Base-by-base conservation (phyloP, 140 eudicot species). In the Ambrosia hybrid region DNA sequence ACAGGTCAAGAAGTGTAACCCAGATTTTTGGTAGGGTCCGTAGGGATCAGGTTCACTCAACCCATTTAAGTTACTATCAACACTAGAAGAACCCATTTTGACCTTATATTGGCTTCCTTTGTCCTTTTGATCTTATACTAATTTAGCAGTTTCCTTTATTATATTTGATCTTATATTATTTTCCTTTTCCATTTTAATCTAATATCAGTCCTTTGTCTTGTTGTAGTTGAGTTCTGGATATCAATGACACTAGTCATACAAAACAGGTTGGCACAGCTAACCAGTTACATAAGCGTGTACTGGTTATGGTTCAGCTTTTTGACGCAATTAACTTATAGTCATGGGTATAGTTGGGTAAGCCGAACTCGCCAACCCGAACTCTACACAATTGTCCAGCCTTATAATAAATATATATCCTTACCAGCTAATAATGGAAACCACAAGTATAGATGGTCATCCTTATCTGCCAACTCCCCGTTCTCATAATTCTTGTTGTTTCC, bases 371-470 rank as follows among this genome's bases (percentile, higher is more conserved):
- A 71, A 46, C 68, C 68, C 33, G 39, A 62, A 62, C 68, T 21
- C 68, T 38, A 62, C 49, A 62, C 21, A 37, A 62, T 62, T 62
- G 4, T 2, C 43, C 65, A 30, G 41, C 65, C 16, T 9, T 61
- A 36, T n/a, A 49, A 41, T 16, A 55, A 77, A 33, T 45, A 48
- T 11, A 67, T 26, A 58, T 48, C 52, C 86, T 81, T 80, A 95
- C 97, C 97, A 68, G 99, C 97, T 80, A 95, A 82, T 86, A 95
- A 80, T 3, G 99, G 99, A 74, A 95, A 95, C 99, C 99, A 95
- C 73, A 86, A 86, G 79, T 91, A 91, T 0, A 95, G 89, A 82
- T 95, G 92, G 70, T 86, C 99, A 65, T 84, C 96, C 80, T 78
- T 95, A 51, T 86, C 96, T 5, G 78, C 68, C 79, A 86, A 17